Percentiles rank a stretch among this genome's conserved stretches.
Conservation (phyloP, 2,329 filamentous ascomycete genomes). For the Rhinocladiella mackenziei region DNA sequence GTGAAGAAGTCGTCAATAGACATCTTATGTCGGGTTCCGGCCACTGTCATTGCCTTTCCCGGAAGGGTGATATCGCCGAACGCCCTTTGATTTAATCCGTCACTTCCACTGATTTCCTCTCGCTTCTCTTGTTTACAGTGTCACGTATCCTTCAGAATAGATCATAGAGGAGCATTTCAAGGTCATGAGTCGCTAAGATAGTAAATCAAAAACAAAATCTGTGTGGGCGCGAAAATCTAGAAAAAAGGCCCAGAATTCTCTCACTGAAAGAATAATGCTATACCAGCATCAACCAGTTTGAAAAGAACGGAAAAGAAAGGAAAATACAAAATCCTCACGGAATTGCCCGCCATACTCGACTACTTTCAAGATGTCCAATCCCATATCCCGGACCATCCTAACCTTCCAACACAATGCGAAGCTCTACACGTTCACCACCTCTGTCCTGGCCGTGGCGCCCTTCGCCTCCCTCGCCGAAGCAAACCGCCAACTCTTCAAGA, state of each 20-base stretch:
- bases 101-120: not conserved
- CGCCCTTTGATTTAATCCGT: conserved; percentile 5
- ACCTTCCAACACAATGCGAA: conserved; percentile 23
- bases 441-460: conserved; percentile 45
- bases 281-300: too few species aligned
- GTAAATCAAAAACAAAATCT: not conserved
- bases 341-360: not conserved
- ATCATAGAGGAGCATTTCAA: not conserved
- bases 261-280: too few species aligned
- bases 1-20: not conserved
- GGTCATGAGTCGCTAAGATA: not conserved
- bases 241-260: too few species aligned
- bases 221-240: too few species aligned
- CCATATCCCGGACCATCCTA: conserved; percentile 14
- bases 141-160: not conserved
- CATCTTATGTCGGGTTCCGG: not conserved
- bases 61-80: conserved; percentile 4
- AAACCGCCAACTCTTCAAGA: conserved; percentile 58
- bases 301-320: not conserved
- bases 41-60: not conserved
- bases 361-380: conserved; percentile 13
- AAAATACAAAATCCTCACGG: not conserved
- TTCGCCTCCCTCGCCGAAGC: conserved; percentile 50
- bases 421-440: conserved; percentile 19
- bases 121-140: not conserved